Base-by-base conservation (phyloP, 306 rosid species). In the Oxytropis ochrocephala region DNA sequence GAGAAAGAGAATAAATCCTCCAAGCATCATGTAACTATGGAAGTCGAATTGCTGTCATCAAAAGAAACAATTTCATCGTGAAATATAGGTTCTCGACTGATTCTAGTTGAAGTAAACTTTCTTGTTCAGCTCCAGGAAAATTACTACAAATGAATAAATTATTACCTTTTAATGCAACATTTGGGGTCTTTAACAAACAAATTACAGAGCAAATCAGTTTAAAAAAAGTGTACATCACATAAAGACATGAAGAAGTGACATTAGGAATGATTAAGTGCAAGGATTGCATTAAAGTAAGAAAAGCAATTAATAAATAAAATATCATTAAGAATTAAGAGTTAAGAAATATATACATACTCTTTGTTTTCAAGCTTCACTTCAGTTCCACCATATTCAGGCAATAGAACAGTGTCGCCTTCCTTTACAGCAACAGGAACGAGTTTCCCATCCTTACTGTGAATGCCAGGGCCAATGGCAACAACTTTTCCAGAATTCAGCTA, bases 331-430 rank as follows among this genome's bases (percentile, higher is more conserved):
- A n/a, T n/a, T n/a, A n/a, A 32, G 17, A 3, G 11, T 8, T 52
- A 35, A 69, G 21, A 18, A 42, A 24, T 8, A 61, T 17, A 76
- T 24, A 75, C 86, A 46, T 86, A 86, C 92, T 89, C 87, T 78
- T 85, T 90, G 38, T 87, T 84, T 19, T 83, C 75, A 27, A 89
- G 96, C 84, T 85, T 89, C 60, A 89, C 91, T 72, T 83, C 87
- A 54, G 86, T 76, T 72, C 93, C 93, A 44, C 96, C 93, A 30
- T 83, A 87, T 67, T 89, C 89, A 48, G 91, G 93, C 56, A 89
- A 79, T 32, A 89, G 91, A 67, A 90, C 93, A 21, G 89, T 85
- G 54, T 87, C 93, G 21, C 96, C 93, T 81, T 89, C 93, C 64
- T 89, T 87, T 8, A 87, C 81, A 46, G 76, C 44, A 2, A 84